A percentile compares a stretch with the other conserved stretches of the same genome.
These are phyloP conservation scores for Skeletonema tropicum DNA, from an alignment of 108 stramenopile genomes.

Conservation along the genomic window DNA sequence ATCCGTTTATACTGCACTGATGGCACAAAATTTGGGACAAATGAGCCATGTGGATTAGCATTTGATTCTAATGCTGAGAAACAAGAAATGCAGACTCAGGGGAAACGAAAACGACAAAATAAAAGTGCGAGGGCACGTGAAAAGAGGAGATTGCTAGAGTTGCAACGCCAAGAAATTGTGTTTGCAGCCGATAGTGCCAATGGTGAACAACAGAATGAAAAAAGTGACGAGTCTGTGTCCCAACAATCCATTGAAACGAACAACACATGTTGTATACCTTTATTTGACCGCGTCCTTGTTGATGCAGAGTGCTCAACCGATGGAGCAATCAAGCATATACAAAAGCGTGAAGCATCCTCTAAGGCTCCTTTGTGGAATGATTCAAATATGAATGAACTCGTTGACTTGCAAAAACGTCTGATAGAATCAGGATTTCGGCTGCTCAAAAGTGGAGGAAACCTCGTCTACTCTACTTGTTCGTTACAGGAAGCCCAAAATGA, in stretches of 20 bases:
- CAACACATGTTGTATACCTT: constrained; percentile 7
- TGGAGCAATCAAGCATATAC: constrained; percentile 81
- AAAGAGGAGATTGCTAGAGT: constrained; percentile 57
- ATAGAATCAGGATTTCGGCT: constrained; percentile 76
- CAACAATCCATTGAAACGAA: not conserved
- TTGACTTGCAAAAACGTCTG: constrained; percentile 79
- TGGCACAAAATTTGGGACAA: constrained; percentile 74
- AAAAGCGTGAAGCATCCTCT: constrained; percentile 39
- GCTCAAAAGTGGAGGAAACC: constrained; percentile 74
- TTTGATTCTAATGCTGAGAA: constrained; percentile 71
- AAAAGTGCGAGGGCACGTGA: constrained; percentile 85
- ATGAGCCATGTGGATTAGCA: constrained; percentile 40
- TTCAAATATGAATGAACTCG: constrained; percentile 59
- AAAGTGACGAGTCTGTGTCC: not conserved
- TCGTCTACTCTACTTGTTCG: constrained; percentile 95
- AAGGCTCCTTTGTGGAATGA: constrained; percentile 27
- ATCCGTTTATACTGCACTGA: constrained; percentile 71
- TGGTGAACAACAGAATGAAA: not conserved
- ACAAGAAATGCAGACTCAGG: constrained; percentile 51
- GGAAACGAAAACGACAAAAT: constrained; percentile 82
- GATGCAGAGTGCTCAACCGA: constrained; percentile 96
- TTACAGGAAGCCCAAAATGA: constrained; percentile 89
- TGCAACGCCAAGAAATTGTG: constrained; percentile 17
- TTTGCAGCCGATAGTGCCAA: not conserved
- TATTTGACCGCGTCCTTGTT: constrained; percentile 89